Evolutionary conservation across 805 yeast species (phyloP).

Genomic region (Teunomyces kruisii): DNA sequence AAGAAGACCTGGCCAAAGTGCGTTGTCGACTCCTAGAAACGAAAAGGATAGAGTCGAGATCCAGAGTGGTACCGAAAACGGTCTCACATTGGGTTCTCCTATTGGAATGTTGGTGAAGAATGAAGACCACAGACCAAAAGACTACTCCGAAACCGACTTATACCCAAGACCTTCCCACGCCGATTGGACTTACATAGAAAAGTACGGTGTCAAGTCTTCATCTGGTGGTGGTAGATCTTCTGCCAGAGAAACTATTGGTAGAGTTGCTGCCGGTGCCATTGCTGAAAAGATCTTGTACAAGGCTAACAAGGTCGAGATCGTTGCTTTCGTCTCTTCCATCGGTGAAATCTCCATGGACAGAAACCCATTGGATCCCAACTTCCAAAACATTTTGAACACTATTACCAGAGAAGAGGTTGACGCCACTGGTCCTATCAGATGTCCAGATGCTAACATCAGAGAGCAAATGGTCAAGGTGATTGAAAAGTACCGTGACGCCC

Average conservation of each 20-base stretch:
- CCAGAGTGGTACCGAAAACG: conserved; percentile 92
- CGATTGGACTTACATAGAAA: conserved; percentile 86
- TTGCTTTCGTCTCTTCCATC: conserved; percentile 93
- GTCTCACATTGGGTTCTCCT: conserved; percentile 91
- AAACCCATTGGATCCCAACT: conserved; percentile 61
- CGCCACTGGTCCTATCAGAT: conserved; percentile 84
- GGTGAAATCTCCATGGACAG: conserved; percentile 80
- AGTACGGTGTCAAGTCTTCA: conserved; percentile 90
- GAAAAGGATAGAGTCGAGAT: conserved; percentile 92
- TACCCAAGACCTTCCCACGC: conserved; percentile 99
- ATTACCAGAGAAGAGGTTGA: conserved; percentile 90
- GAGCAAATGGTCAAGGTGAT: conserved; percentile 83
- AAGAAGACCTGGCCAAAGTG: conserved; percentile 97
- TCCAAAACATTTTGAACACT: conserved; percentile 65
- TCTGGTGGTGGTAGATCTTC: conserved; percentile 97
- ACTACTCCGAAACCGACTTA: conserved; percentile 90
- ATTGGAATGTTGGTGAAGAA: conserved; percentile 90
- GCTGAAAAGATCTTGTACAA: conserved; percentile 87
- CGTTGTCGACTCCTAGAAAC: conserved; percentile 90
- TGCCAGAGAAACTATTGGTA: conserved; percentile 97
- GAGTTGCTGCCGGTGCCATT: conserved; percentile 98
- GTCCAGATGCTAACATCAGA: conserved; percentile 76
- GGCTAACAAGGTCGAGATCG: conserved; percentile 84
- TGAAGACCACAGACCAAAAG: conserved; percentile 96
- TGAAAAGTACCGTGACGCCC: conserved; percentile 77